Percentiles rank a stretch among this genome's conserved stretches.
phyloP scores from a whole-genome alignment of 345 rosid genomes.

The Raphanus raphanistrum region DNA sequence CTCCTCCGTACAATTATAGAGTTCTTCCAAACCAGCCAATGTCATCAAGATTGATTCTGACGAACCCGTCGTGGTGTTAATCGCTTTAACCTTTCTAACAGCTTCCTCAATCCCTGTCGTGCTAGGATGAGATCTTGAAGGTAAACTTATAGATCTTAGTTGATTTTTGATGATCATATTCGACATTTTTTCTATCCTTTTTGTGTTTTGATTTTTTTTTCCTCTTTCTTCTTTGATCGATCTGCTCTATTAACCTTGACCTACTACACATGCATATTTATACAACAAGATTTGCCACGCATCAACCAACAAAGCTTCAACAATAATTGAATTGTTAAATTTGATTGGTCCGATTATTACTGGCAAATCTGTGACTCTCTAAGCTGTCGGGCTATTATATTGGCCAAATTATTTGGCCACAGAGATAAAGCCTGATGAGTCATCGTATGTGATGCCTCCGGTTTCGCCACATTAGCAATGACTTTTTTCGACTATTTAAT shows the following conservation, averaged over 20 bases:
- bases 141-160: conserved; percentile 64
- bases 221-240: not conserved
- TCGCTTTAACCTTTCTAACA: conserved; percentile 48
- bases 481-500: not conserved
- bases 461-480: conserved; percentile 39
- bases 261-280: conserved; percentile 12
- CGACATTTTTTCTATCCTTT: not conserved
- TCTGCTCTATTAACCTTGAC: conserved; percentile 2
- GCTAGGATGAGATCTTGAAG: conserved; percentile 69
- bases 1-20: conserved; percentile 47
- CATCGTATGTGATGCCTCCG: conserved; percentile 46
- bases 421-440: conserved; percentile 38
- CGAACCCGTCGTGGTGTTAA: conserved; percentile 35
- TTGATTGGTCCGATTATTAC: conserved; percentile 33
- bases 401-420: conserved; percentile 36
- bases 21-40: conserved; percentile 50
- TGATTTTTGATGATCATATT: conserved; percentile 44
- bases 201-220: conserved; percentile 13
- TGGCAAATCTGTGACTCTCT: conserved; percentile 16
- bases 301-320: conserved; percentile 37
- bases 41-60: conserved; percentile 40
- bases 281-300: conserved; percentile 23
- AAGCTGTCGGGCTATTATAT: conserved; percentile 44
- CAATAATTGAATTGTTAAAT: conserved; percentile 29
- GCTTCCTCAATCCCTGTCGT: conserved; percentile 50